Evolutionary conservation across 257 asterid species (phyloP).

Genomic region (Fraxinus quadrangulata): DNA sequence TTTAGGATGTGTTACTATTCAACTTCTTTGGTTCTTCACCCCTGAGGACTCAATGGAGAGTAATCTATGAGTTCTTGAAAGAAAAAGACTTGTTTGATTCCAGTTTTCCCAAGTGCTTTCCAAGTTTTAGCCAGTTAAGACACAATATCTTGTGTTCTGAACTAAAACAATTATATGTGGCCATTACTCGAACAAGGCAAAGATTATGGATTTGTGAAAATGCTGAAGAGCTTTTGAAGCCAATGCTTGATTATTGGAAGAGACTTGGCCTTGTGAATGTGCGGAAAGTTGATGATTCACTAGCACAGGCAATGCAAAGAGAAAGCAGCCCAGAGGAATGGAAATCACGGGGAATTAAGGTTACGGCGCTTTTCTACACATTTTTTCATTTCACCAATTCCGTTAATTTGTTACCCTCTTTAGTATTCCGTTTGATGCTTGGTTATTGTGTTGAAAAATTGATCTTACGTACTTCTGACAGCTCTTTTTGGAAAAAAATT

Average conservation of each 20-base stretch:
- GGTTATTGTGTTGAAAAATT: neutral
- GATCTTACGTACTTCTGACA: slow-evolving; percentile 26
- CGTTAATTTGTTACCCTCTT: neutral
- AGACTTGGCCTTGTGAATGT: slow-evolving; percentile 55
- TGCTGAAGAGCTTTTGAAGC: slow-evolving; percentile 48
- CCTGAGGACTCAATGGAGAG: slow-evolving; percentile 64
- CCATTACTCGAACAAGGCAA: slow-evolving; percentile 72
- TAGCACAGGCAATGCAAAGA: slow-evolving; percentile 64
- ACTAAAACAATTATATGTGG: slow-evolving; percentile 65
- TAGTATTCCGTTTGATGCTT: neutral
- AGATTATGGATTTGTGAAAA: slow-evolving; percentile 75
- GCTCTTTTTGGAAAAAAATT: slow-evolving; percentile 67
- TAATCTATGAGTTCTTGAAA: slow-evolving; percentile 57
- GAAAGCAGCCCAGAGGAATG: slow-evolving; percentile 75
- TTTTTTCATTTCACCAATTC: neutral
- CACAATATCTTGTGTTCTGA: slow-evolving; percentile 69
- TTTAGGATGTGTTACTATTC: slow-evolving; percentile 67
- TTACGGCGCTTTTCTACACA: slow-evolving; percentile 6
- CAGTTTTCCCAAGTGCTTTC: slow-evolving; percentile 38
- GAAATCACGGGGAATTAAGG: slow-evolving; percentile 69
- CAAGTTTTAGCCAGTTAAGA: slow-evolving; percentile 47
- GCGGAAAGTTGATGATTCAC: slow-evolving; percentile 54
- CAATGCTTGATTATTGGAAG: slow-evolving; percentile 71
- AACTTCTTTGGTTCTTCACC: slow-evolving; percentile 73
- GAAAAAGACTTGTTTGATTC: slow-evolving; percentile 44